Base-by-base conservation (phyloP, 371 early-diverging fungal species). In the Syncephalastrum racemosum region DNA sequence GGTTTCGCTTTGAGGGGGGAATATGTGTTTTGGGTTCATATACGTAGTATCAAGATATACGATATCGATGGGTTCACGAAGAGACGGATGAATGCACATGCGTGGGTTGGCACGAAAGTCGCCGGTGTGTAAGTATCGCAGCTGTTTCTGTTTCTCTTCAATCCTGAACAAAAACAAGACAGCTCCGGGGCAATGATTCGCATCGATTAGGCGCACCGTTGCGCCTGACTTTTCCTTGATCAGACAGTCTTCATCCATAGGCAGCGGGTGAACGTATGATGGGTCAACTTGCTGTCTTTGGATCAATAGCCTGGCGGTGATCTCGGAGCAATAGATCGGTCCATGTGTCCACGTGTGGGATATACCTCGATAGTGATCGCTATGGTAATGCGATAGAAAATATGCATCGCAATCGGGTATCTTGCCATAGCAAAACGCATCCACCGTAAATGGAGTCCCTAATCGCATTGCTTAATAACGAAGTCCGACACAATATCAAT, bases 11-110 rank as follows among this genome's bases (percentile, higher is more conserved):
- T 97, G 97, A 0, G 83, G 67, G 0, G 98, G 96, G 63, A 97
- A 97, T 0, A 79, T 67, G 63, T 95, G 87, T 12, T 66, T 56
- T 7, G 94, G 89, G 22, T 89, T 79, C 58, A 86, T 75, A 60
- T 97, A 97, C 0, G 98, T 97, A 0, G 96, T 96, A 64, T 97
- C 98, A 36, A 97, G 82, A 55, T 92, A 97, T 0, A 95, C 47
- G 6, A 71, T 76, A 59, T 93, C 88, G 44, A 96, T 65, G 18
- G 71, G 63, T 16, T 81, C 77, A 1, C 56, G 43, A 2, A 81
- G 60, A 4, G 77, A 51, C 3, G 84, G 79, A 49, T 77, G 77
- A 16, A 77, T 39, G 40, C 73, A 73, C 71, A 88, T 89, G 0
- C 72, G 74, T 2, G 73, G 80, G 4, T 68, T 53, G 1, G 92